Base-by-base conservation (phyloP, 2,329 filamentous ascomycete genomes). In the Penicillium sp. region DNA sequence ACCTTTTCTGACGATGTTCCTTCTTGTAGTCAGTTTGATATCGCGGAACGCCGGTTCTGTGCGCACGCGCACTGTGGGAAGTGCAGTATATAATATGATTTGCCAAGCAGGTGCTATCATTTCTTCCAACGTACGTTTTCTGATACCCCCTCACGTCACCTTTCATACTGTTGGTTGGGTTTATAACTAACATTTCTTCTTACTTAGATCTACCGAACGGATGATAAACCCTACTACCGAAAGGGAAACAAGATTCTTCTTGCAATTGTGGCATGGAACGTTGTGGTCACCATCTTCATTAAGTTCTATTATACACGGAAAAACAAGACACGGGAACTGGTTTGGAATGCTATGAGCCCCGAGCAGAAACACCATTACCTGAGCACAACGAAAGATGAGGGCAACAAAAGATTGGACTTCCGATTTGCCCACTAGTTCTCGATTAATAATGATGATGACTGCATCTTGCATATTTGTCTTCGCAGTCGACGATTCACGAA, bases 171-270 rank as follows among this genome's bases (percentile, higher is more conserved):
- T 4, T 6, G 0, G 1, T 33, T 19, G 12, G n/a, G 7, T 12
- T 23, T 27, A 1, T 17, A 6, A 15, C 19, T 49, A n/a, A 49
- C 23, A 7, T 21, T 7, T 5, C 3, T 4, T 25, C 27, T 4
- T 6, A 13, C 2, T 68, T 59, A 84, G 62, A 81, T 84, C 57
- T 84, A 84, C 62, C 77, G 81, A 19, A 65, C 68, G 1, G 77
- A 75, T 61, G 82, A 84, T 51, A 67, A 70, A 0, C 81, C 82
- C 0, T 83, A 82, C 66, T 85, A 83, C 68, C 80, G 82, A 61
- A 74, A 62, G 13, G 83, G 83, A 4, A 84, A 86, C 70, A 80
- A 74, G 12, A 78, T 84, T 9, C 75, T 83, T 43, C 75, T 86
- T 4, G 76, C 79, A 0, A 80, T 86, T 42, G 77, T 80, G 23